phyloP scores from a whole-genome alignment of 345 rosid species.

The Syzygium aqueum region DNA sequence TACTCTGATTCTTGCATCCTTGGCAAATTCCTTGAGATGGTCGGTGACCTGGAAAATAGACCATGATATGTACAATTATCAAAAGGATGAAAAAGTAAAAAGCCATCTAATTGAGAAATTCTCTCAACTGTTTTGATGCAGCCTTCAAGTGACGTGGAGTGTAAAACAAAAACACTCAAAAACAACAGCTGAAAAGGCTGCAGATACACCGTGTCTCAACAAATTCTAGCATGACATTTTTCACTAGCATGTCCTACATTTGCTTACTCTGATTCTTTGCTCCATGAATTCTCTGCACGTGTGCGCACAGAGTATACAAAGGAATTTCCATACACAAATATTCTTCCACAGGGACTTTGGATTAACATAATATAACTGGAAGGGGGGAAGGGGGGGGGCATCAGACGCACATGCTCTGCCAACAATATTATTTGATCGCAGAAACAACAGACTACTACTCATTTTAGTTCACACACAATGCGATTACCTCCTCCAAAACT shows the following conservation, averaged over 20 bases:
- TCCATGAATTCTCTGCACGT: background rate
- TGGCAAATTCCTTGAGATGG: slow-evolving; percentile 71
- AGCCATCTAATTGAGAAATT: background rate
- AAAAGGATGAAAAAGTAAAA: background rate
- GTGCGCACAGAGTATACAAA: background rate
- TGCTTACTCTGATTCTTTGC: background rate
- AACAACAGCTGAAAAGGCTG: background rate
- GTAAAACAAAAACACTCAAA: background rate
- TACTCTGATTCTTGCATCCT: slow-evolving; percentile 48
- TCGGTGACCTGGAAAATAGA: slow-evolving; percentile 55
- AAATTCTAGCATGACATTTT: background rate
- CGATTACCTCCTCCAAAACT: background rate
- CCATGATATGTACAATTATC: background rate
- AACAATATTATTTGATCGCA: background rate
- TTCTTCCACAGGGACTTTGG: background rate
- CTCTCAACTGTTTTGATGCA: background rate
- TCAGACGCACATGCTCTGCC: background rate
- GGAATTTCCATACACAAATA: background rate
- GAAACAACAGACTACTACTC: background rate
- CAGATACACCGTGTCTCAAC: background rate
- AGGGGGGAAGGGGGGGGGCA: background rate
- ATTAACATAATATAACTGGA: background rate
- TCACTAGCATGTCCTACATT: background rate
- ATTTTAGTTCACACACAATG: background rate
- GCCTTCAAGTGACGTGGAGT: background rate